Conservation (phyloP, 164 flowering plant genomes). For the Cinnamomum micranthum region DNA sequence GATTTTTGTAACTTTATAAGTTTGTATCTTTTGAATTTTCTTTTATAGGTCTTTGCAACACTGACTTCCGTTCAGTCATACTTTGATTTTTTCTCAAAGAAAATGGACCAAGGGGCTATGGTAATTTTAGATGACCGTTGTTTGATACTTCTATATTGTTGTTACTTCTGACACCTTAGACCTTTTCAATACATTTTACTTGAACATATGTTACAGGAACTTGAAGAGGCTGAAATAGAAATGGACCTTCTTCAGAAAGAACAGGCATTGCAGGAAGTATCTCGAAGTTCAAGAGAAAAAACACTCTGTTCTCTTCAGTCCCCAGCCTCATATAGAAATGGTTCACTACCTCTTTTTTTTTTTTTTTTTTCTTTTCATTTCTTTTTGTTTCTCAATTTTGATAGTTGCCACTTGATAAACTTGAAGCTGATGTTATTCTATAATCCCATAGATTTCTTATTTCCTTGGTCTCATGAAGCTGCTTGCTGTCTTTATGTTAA, state of each 20-base stretch:
- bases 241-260: slow-evolving; percentile 64
- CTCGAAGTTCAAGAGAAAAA: slow-evolving; percentile 26
- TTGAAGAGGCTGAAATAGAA: slow-evolving; percentile 88
- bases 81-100: slow-evolving; percentile 60
- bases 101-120: slow-evolving; percentile 46
- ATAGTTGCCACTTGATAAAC: neutral
- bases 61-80: slow-evolving; percentile 63
- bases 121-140: slow-evolving; percentile 29
- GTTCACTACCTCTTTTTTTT: slow-evolving; percentile 2
- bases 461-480: slow-evolving; percentile 3
- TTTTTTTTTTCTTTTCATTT: neutral
- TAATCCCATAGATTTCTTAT: neutral
- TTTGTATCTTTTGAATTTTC: neutral
- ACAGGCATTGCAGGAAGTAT: slow-evolving; percentile 29
- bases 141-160: neutral
- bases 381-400: neutral
- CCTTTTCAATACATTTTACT: neutral
- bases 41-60: slow-evolving; percentile 60
- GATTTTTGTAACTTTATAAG: neutral
- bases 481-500: neutral
- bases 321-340: slow-evolving; percentile 36
- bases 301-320: slow-evolving; percentile 11
- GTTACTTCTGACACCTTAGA: neutral
- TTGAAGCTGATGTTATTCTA: neutral
- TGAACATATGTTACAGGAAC: slow-evolving; percentile 42